A percentile compares a stretch with the other conserved stretches of the same genome.
Conservation (phyloP, 331 rosid genomes). For the Malus hybrid region DNA sequence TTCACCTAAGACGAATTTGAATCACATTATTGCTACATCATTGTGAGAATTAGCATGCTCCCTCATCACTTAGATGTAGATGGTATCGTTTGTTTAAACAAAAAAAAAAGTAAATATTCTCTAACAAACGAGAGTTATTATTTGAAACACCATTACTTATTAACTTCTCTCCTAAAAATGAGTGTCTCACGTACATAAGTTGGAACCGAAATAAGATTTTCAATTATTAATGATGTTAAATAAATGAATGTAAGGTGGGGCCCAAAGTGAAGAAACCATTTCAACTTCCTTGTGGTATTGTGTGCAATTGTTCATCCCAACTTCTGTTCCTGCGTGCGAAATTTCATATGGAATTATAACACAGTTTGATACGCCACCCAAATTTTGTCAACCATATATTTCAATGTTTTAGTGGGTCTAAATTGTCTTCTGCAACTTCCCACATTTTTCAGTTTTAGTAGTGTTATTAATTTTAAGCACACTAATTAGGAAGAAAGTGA, state of each 20-base stretch:
- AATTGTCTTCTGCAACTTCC: not conserved
- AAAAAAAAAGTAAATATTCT: too few species aligned
- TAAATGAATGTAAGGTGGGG: not conserved
- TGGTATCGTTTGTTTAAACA: too few species aligned
- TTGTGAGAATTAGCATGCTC: too few species aligned
- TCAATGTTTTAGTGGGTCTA: not conserved
- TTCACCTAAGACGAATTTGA: too few species aligned
- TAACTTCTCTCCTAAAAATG: not conserved
- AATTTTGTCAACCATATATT: constrained; percentile 1
- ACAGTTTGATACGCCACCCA: constrained; percentile 27
- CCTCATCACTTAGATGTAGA: too few species aligned
- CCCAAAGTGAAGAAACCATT: not conserved
- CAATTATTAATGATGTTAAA: not conserved
- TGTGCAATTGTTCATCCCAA: not conserved
- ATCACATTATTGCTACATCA: too few species aligned
- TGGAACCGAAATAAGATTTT: too few species aligned
- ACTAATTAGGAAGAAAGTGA: too few species aligned
- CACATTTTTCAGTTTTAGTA: not conserved
- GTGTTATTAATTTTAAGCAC: not conserved
- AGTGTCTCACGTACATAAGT: too few species aligned
- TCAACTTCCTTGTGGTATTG: not conserved
- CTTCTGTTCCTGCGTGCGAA: constrained; percentile 1
- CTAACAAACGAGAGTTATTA: too few species aligned
- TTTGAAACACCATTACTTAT: too few species aligned
- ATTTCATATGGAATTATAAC: constrained; percentile 1